phyloP scores from a whole-genome alignment of 2,329 filamentous ascomycete genomes.

The Chrysoporthe puriensis region DNA sequence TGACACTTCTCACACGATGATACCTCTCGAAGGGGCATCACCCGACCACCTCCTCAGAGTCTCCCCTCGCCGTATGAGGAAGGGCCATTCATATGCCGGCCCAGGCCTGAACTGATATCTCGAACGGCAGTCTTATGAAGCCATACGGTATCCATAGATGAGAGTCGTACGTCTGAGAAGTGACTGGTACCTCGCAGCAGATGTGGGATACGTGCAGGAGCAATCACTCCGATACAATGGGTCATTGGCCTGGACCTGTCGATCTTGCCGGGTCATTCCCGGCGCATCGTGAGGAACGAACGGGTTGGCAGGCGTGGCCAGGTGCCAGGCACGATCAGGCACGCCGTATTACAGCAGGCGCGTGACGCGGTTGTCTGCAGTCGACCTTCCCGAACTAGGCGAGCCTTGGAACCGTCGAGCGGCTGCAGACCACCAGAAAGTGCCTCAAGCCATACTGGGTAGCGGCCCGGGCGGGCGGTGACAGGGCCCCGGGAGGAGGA shows the following conservation, averaged over 20 bases:
- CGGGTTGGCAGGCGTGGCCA: neutral
- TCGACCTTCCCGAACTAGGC: conserved; percentile 10
- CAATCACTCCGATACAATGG: neutral
- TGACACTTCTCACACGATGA: neutral
- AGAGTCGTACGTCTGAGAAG: neutral
- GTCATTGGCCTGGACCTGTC: neutral
- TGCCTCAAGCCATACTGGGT: neutral
- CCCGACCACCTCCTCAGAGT: neutral
- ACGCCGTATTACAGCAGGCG: neutral
- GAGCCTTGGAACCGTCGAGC: neutral
- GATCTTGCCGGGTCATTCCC: neutral
- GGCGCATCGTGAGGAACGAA: neutral
- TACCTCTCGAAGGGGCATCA: neutral
- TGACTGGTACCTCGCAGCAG: neutral
- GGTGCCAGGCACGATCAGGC: neutral
- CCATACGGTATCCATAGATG: neutral
- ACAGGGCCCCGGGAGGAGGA: neutral
- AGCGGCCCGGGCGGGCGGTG: neutral
- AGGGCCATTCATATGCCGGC: neutral
- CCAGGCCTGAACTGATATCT: neutral
- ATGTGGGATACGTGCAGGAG: neutral
- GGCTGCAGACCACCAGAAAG: neutral
- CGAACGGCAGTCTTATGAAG: neutral
- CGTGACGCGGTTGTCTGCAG: neutral
- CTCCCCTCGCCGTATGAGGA: neutral